Evolutionary conservation across 495 filamentous ascomycete genomes (phyloP).

Genomic region (Aspergillus homomorphus): DNA sequence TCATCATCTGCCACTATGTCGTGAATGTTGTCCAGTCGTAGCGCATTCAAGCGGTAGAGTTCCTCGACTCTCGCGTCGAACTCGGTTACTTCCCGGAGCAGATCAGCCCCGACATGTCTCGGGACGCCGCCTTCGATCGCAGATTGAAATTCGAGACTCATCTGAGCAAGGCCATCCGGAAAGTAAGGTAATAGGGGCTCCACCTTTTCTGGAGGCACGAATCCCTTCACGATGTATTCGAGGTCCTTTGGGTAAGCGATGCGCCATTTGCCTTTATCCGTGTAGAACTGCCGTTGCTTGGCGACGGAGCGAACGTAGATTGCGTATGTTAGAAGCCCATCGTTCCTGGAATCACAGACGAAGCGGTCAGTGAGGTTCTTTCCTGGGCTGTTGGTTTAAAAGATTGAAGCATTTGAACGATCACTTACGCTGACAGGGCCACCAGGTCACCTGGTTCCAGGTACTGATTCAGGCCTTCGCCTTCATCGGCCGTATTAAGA

Average conservation of each 20-base stretch:
- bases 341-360: conserved; percentile 21
- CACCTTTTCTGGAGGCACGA: conserved; percentile 56
- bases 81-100: conserved; percentile 31
- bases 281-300: conserved; percentile 68
- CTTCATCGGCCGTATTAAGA: conserved; percentile 35
- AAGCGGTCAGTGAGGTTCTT: neutral
- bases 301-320: conserved; percentile 66
- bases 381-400: neutral
- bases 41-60: conserved; percentile 45
- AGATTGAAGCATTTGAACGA: neutral
- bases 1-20: conserved; percentile 44
- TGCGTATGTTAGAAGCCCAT: conserved; percentile 53
- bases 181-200: conserved; percentile 60
- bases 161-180: conserved; percentile 44
- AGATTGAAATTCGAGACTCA: conserved; percentile 41
- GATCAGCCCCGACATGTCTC: conserved; percentile 32
- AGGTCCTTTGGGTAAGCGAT: conserved; percentile 42
- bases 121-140: conserved; percentile 45
- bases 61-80: conserved; percentile 30
- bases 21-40: conserved; percentile 49
- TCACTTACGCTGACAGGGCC: conserved; percentile 51
- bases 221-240: conserved; percentile 62
- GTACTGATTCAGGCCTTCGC: conserved; percentile 34
- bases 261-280: conserved; percentile 70
- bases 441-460: conserved; percentile 72